Base-by-base conservation (phyloP, 129 eudicot species). In the Escallonia herrerae region DNA sequence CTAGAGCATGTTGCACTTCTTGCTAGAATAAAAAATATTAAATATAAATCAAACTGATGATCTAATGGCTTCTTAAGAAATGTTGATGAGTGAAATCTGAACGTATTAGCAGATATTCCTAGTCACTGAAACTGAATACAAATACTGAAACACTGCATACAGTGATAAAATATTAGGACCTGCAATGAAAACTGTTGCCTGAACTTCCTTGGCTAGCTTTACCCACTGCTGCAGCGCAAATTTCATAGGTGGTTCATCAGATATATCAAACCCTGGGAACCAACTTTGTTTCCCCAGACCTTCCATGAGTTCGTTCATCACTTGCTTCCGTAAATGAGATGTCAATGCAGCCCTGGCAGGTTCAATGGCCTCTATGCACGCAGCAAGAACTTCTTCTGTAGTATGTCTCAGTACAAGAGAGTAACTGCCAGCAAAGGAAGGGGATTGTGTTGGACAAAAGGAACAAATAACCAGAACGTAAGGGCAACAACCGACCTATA, bases 331-430 rank as follows among this genome's bases (percentile, higher is more conserved):
- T 70, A 90, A 68, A 8, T 70, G 74, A 63, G 93, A 87, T 66
- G 97, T 84, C 56, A 90, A 67, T 71, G 84, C 90, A 60, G 87
- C 93, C 68, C 82, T 81, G 53, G 22, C 64, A 50, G 97, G 97
- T 70, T 90, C 95, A 75, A 82, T 79, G 40, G 95, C 95, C 72
- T 90, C 95, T 37, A 73, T 63, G 77, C 97, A 90, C 40, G 97
- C 97, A 74, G 85, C 95, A 65, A 90, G 81, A 56, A 90, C 95
- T 84, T 90, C 97, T 83, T 90, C 95, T 15, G 95, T 87, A 43
- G 97, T 90, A 78, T 90, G 97, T 77, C 97, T 90, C 61, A 90
- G 81, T 54, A 90, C 95, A 68, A 90, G 85, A 45, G 97, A 90
- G 69, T 87, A 90, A 63, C 97, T 87, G 77, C 39, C 51, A 61